Percentiles rank a stretch among this genome's conserved stretches.
Evolutionary conservation across 345 rosid species (phyloP).

Genomic region (Populus pruinosa): DNA sequence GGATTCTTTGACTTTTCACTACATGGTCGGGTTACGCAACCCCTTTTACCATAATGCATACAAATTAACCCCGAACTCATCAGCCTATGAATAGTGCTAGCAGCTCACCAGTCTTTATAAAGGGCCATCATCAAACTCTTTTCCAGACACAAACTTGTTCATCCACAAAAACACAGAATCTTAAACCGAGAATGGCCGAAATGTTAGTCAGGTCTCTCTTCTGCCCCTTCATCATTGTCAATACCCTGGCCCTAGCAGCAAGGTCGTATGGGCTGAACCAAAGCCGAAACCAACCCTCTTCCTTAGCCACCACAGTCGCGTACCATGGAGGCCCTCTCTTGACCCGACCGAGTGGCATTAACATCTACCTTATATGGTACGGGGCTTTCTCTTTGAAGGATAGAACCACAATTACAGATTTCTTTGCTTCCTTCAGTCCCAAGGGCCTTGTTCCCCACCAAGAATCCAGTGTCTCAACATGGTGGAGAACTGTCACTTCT

Average conservation of each 20-base stretch:
- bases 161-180: constrained; percentile 1
- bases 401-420: constrained; percentile 15
- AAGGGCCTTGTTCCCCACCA: neutral
- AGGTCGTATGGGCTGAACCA: constrained; percentile 1
- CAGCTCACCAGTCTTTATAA: neutral
- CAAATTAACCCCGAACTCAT: neutral
- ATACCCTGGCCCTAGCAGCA: neutral
- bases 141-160: neutral
- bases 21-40: too few relatives aligned
- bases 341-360: constrained; percentile 13
- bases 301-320: neutral
- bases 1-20: too few relatives aligned
- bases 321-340: constrained; percentile 30
- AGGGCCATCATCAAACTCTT: neutral
- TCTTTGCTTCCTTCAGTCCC: constrained; percentile 13
- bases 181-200: neutral
- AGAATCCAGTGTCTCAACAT: constrained; percentile 16
- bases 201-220: neutral
- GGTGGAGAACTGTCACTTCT: constrained; percentile 26
- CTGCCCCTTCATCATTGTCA: neutral
- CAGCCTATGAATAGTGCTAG: neutral
- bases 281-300: neutral
- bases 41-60: neutral
- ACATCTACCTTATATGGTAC: constrained; percentile 22
- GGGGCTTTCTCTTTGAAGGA: constrained; percentile 21